Evolutionary conservation across 768 basidiomycete genomes (phyloP).

Genomic region (Boletus barrowsii): DNA sequence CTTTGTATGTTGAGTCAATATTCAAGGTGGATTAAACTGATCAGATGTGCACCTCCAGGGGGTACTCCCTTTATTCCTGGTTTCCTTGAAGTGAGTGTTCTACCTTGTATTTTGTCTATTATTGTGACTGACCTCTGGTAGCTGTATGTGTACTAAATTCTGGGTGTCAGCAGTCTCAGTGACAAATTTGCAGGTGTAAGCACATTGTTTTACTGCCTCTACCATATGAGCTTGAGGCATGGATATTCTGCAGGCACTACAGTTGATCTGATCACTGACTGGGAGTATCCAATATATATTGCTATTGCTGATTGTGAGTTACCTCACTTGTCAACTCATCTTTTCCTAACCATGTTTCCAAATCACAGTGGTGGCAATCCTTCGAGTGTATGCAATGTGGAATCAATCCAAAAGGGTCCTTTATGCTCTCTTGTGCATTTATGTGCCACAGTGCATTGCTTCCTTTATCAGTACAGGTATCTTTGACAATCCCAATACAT

Average conservation of each 20-base stretch:
- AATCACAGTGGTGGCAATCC: slow-evolving; percentile 12
- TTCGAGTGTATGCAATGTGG: slow-evolving; percentile 14
- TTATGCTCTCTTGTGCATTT: slow-evolving; percentile 1
- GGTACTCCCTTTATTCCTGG: background rate
- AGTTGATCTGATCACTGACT: background rate
- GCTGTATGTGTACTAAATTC: background rate
- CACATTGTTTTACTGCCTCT: too few relatives aligned
- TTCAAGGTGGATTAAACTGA: too few relatives aligned
- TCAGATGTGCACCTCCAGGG: background rate
- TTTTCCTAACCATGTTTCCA: background rate
- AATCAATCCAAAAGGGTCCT: slow-evolving; percentile 6
- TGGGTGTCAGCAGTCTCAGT: background rate
- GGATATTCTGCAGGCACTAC: slow-evolving; percentile 1
- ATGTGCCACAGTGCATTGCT: background rate
- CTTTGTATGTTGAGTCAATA: background rate
- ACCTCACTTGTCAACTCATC: too few relatives aligned
- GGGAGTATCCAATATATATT: slow-evolving; percentile 7
- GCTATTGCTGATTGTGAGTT: slow-evolving; percentile 11
- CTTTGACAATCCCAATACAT: background rate
- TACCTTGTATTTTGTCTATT: background rate
- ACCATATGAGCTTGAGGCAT: background rate
- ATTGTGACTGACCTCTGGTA: background rate
- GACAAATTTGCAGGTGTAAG: slow-evolving; percentile 9
- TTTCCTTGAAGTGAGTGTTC: background rate
- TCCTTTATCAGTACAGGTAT: background rate